Conservation (phyloP, 1,284 basidiomycete genomes). For the Ceratobasidium sp. region DNA sequence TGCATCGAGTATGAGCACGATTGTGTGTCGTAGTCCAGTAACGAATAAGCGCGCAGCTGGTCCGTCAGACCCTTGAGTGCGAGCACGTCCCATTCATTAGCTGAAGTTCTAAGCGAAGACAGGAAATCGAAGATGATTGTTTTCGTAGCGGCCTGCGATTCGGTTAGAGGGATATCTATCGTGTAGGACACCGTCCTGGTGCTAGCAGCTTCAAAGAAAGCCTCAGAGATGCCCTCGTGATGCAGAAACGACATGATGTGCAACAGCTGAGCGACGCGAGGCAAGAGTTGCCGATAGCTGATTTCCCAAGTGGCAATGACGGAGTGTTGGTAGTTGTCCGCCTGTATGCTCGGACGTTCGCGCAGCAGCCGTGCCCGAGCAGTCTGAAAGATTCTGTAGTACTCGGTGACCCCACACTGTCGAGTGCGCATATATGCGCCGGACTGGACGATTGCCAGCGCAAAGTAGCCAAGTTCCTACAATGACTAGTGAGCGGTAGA, state of each 20-base stretch:
- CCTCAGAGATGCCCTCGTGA: slow-evolving; percentile 3
- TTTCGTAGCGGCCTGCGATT: not conserved
- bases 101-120: no score
- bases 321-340: slow-evolving; percentile 1
- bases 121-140: no score
- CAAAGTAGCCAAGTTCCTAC: slow-evolving; percentile 10
- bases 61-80: no score
- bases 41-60: no score
- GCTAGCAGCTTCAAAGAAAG: not conserved
- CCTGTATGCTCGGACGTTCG: not conserved
- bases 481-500: no score
- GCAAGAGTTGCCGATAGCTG: slow-evolving; percentile 1
- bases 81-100: no score
- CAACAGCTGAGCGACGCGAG: not conserved
- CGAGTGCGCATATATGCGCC: slow-evolving; percentile 19
- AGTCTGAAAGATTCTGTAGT: not conserved
- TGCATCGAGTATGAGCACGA: no score
- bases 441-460: slow-evolving; percentile 37
- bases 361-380: not conserved
- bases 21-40: no score
- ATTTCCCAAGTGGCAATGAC: slow-evolving; percentile 15
- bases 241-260: not conserved
- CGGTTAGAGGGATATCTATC: not conserved
- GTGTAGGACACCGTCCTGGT: no score
- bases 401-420: not conserved